phyloP scores from a whole-genome alignment of 257 asterid species.

The Solanum dulcamara region DNA sequence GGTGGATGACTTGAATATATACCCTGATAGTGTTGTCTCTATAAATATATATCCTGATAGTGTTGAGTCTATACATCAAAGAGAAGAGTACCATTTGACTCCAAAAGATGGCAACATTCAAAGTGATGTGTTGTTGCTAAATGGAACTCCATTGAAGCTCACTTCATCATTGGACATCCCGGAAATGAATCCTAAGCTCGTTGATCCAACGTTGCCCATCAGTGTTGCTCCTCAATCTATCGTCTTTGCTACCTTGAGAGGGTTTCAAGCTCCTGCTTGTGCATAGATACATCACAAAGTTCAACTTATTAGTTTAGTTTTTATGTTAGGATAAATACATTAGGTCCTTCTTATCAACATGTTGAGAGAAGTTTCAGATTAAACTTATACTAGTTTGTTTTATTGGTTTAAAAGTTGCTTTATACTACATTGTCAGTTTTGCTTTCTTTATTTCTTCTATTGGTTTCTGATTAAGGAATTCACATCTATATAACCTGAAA shows the following conservation, averaged over 20 bases:
- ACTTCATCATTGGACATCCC: slow-evolving; percentile 53
- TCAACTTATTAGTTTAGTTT: not conserved
- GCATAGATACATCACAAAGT: slow-evolving; percentile 5
- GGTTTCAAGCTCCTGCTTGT: slow-evolving; percentile 65
- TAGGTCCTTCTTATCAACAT: not conserved
- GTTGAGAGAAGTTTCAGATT: not conserved
- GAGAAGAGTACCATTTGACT: slow-evolving; percentile 76
- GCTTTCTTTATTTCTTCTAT: not conserved
- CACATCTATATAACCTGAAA: not conserved
- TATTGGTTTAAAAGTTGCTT: not conserved
- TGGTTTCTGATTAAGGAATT: not conserved
- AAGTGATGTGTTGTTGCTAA: slow-evolving; percentile 53
- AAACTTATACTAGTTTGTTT: not conserved
- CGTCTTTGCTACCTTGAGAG: slow-evolving; percentile 45
- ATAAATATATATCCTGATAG: not conserved
- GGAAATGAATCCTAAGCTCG: slow-evolving; percentile 29
- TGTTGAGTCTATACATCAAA: not conserved
- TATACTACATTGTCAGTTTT: not conserved
- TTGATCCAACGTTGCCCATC: slow-evolving; percentile 32
- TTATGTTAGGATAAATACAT: not conserved
- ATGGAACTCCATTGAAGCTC: slow-evolving; percentile 52
- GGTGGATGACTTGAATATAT: slow-evolving; percentile 16
- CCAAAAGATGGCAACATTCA: slow-evolving; percentile 59
- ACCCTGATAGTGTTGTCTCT: not conserved
- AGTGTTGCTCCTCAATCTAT: slow-evolving; percentile 41